phyloP scores from a whole-genome alignment of 176 grass and related monocot species.

The Dactylis glomerata region DNA sequence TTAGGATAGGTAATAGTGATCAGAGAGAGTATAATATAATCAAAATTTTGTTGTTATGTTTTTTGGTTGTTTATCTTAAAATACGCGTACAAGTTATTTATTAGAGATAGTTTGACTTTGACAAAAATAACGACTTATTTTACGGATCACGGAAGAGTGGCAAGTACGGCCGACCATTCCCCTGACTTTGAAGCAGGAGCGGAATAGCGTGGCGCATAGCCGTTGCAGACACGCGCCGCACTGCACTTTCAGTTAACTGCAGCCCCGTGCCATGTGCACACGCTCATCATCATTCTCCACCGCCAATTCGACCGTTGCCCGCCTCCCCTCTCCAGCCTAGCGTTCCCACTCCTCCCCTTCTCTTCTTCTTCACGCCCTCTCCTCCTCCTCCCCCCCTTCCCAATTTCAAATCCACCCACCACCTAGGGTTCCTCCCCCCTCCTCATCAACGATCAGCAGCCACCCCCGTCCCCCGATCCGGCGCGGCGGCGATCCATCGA shows the following conservation, averaged over 20 bases:
- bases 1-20: no score
- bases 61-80: no score
- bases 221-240: not conserved
- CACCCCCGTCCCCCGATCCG: not conserved
- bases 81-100: no score
- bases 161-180: no score
- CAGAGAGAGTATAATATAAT: no score
- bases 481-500: not conserved
- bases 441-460: not conserved
- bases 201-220: not conserved
- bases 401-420: conserved; percentile 26
- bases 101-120: no score
- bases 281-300: not conserved
- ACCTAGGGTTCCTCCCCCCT: not conserved
- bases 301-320: conserved; percentile 14
- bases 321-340: not conserved
- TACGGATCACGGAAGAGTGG: no score
- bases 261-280: not conserved
- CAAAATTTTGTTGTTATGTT: no score
- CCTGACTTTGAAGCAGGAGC: not conserved
- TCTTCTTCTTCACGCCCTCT: not conserved
- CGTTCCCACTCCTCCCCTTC: not conserved
- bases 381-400: not conserved
- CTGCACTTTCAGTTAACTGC: not conserved
- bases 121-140: no score